Evolutionary conservation across 2,329 filamentous ascomycete genomes (phyloP).

Genomic region (Cladobotryum protrusum): DNA sequence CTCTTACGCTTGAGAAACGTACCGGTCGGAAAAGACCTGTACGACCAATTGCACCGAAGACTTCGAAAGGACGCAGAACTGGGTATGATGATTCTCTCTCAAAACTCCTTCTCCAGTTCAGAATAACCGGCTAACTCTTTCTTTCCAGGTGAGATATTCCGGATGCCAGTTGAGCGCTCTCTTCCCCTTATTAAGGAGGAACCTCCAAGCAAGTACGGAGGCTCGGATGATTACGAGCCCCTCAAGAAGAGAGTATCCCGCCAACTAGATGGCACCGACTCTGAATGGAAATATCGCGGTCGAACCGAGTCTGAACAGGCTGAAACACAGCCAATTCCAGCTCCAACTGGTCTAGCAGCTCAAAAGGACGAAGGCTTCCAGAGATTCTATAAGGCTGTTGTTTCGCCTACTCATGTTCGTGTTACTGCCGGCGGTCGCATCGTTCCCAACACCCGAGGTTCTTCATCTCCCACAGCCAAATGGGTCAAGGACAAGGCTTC

Average conservation of each 20-base stretch:
- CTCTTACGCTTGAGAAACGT: conserved; percentile 32
- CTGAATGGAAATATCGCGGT: conserved; percentile 40
- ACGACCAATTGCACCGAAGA: conserved; percentile 23
- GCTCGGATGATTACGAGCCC: conserved; percentile 3
- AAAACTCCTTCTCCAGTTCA: conserved; percentile 1
- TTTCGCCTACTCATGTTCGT: conserved; percentile 59
- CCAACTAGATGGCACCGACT: conserved; percentile 35
- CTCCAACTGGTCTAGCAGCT: conserved; percentile 45
- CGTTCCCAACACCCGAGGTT: conserved; percentile 55
- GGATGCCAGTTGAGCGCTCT: conserved; percentile 19
- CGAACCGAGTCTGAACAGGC: conserved; percentile 38
- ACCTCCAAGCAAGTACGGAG: conserved; percentile 10
- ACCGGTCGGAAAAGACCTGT: conserved; percentile 22
- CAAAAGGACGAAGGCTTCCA: conserved; percentile 62
- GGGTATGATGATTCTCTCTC: conserved; percentile 23
- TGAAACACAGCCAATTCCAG: conserved; percentile 43
- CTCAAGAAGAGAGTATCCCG: conserved; percentile 18
- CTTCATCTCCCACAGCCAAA: conserved; percentile 48
- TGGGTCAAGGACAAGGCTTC: conserved; percentile 36
- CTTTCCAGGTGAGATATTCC: conserved; percentile 26
- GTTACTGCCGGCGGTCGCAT: conserved; percentile 63
- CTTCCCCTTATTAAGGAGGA: conserved; percentile 29
- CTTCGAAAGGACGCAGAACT: conserved; percentile 36
- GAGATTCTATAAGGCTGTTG: conserved; percentile 61
- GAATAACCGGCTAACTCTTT: neutral